phyloP scores from a whole-genome alignment of 2,329 filamentous ascomycete genomes.

The Colletotrichum costaricense region DNA sequence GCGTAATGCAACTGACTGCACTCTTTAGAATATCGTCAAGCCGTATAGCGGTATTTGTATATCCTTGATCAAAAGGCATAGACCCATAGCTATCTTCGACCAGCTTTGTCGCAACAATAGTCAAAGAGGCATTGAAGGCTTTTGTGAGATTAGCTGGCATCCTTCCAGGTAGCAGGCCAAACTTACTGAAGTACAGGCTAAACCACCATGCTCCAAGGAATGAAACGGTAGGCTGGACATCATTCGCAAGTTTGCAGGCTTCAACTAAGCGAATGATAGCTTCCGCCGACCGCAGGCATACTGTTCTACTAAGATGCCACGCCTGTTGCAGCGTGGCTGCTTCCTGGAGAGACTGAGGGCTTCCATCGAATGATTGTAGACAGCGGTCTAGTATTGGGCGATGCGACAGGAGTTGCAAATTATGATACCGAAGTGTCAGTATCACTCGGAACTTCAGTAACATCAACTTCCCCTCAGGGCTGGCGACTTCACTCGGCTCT shows the following conservation, averaged over 20 bases:
- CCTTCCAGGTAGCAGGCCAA: background rate
- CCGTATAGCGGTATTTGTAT: background rate
- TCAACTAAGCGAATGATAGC: constrained; percentile 39
- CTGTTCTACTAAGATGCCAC: constrained; percentile 37
- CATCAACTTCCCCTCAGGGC: constrained; percentile 31
- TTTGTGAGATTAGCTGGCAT: background rate
- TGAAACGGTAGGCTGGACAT: constrained; percentile 17
- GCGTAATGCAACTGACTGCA: constrained; percentile 14
- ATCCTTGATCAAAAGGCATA: background rate
- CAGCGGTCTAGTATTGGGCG: constrained; percentile 42
- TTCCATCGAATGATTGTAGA: constrained; percentile 33
- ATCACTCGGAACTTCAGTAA: constrained; percentile 53
- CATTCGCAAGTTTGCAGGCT: constrained; percentile 32
- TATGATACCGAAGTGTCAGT: constrained; percentile 46
- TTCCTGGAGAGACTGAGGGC: constrained; percentile 17
- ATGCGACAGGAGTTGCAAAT: constrained; percentile 45
- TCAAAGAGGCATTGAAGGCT: constrained; percentile 32
- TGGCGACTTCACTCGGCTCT: constrained; percentile 38
- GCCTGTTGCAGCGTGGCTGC: constrained; percentile 37
- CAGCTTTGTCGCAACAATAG: constrained; percentile 22
- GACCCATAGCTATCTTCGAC: constrained; percentile 8
- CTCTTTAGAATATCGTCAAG: constrained; percentile 18
- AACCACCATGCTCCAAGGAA: constrained; percentile 47
- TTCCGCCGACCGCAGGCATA: constrained; percentile 40
- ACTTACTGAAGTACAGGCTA: constrained; percentile 45